Conservation (phyloP, 805 yeast genomes). For the Kluyveromyces siamensis region DNA sequence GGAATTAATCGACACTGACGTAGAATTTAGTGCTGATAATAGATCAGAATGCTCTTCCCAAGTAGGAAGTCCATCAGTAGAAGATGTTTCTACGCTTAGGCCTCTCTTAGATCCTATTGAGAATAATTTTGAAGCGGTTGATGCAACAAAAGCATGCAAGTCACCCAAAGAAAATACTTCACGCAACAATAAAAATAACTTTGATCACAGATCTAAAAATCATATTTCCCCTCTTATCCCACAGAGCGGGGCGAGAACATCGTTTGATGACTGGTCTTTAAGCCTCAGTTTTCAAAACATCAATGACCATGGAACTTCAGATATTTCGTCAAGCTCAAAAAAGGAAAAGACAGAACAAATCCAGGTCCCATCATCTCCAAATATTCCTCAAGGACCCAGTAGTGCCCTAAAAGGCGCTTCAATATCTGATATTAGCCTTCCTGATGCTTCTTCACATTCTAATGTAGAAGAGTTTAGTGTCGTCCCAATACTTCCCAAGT, state of each 20-base stretch:
- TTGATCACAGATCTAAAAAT: no score
- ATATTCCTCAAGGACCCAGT: background rate
- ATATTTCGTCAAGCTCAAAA: background rate
- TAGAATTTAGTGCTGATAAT: background rate
- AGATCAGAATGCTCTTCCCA: background rate
- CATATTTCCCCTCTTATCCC: no score
- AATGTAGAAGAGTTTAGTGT: background rate
- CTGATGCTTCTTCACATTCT: background rate
- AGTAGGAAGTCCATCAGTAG: background rate
- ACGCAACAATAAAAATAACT: background rate
- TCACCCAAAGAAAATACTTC: background rate
- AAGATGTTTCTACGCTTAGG: background rate
- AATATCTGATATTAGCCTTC: background rate
- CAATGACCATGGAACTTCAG: conserved; percentile 2
- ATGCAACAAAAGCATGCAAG: background rate
- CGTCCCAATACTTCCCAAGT: background rate
- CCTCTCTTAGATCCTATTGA: background rate
- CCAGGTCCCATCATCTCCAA: background rate
- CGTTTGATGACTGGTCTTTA: background rate
- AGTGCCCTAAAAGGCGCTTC: background rate
- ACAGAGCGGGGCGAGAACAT: background rate
- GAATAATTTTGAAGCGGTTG: background rate
- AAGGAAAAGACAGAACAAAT: background rate
- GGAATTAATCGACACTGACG: conserved; percentile 1
- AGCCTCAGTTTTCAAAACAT: background rate